A percentile compares a stretch with the other conserved stretches of the same genome.
Conservation (phyloP, 805 yeast species). For the Diddensiella caesifluorescens region DNA sequence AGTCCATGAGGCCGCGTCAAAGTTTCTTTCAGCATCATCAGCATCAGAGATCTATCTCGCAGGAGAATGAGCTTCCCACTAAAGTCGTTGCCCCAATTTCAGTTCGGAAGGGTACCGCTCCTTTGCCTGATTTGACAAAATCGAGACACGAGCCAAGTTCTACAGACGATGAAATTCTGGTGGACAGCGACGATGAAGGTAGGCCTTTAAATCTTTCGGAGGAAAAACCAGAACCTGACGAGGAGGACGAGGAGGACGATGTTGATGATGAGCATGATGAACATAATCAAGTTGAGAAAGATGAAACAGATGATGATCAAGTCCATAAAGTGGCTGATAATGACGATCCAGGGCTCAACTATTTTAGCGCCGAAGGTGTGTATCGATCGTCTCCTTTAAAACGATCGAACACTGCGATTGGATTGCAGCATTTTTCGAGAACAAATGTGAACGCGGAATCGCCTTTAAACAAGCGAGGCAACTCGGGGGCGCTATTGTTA, state of each 20-base stretch:
- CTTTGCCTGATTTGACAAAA: background rate
- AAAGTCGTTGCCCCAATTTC: conserved; percentile 9
- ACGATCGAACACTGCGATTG: conserved; percentile 25
- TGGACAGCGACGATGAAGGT: conserved; percentile 10
- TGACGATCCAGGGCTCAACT: too few relatives aligned
- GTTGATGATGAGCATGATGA: conserved; percentile 13
- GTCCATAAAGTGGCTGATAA: conserved; percentile 4
- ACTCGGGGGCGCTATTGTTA: conserved; percentile 8
- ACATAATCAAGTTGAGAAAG: background rate
- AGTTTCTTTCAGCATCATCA: conserved; percentile 1
- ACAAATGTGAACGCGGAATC: conserved; percentile 18
- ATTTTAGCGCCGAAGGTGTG: too few relatives aligned
- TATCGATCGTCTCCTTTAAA: conserved; percentile 17
- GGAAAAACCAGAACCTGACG: conserved; percentile 3
- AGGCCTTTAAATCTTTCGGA: background rate
- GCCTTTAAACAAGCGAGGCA: conserved; percentile 13
- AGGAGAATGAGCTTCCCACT: conserved; percentile 5
- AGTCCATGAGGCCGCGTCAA: background rate
- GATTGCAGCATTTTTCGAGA: conserved; percentile 21
- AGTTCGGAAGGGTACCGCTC: conserved; percentile 6
- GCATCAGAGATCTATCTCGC: background rate
- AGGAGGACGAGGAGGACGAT: conserved; percentile 10
- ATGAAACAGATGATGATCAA: background rate
- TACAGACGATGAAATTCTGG: conserved; percentile 16
- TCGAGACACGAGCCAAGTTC: conserved; percentile 13